phyloP scores from a whole-genome alignment of 306 rosid species.

The Coriaria nepalensis region DNA sequence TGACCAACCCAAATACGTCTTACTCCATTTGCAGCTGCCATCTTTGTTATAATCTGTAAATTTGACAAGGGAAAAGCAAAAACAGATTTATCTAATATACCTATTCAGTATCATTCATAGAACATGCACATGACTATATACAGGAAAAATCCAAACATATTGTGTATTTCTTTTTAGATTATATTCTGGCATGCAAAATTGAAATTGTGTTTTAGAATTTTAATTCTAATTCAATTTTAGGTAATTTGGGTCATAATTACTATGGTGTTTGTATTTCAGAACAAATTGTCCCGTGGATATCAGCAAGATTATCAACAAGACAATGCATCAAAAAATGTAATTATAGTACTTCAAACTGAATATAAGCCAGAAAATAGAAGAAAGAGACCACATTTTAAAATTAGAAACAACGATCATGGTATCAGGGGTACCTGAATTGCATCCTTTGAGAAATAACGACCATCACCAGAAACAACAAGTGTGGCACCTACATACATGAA shows the following conservation, averaged over 20 bases:
- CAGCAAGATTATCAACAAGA: too few relatives aligned
- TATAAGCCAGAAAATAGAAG: not conserved
- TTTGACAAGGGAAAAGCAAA: constrained; percentile 3
- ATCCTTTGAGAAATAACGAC: constrained; percentile 87
- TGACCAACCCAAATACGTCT: constrained; percentile 89
- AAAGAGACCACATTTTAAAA: not conserved
- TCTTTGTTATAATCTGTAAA: constrained; percentile 69
- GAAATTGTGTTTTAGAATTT: too few relatives aligned
- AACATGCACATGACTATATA: constrained; percentile 11
- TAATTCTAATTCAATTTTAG: too few relatives aligned
- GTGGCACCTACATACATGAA: constrained; percentile 53
- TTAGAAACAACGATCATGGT: not conserved
- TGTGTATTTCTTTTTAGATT: too few relatives aligned
- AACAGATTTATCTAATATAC: constrained; percentile 6
- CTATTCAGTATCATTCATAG: constrained; percentile 1
- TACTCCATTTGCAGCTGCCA: constrained; percentile 94
- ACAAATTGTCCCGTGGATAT: too few relatives aligned
- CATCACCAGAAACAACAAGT: constrained; percentile 97
- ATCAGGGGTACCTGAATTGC: constrained; percentile 65
- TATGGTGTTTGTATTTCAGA: too few relatives aligned
- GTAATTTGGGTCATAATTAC: too few relatives aligned
- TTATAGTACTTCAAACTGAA: not conserved
- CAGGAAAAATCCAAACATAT: constrained; percentile 8
- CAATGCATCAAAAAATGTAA: too few relatives aligned
- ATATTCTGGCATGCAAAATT: too few relatives aligned